Base-by-base conservation (phyloP, 2,329 filamentous ascomycete genomes). In the Acrocalymma vagum region DNA sequence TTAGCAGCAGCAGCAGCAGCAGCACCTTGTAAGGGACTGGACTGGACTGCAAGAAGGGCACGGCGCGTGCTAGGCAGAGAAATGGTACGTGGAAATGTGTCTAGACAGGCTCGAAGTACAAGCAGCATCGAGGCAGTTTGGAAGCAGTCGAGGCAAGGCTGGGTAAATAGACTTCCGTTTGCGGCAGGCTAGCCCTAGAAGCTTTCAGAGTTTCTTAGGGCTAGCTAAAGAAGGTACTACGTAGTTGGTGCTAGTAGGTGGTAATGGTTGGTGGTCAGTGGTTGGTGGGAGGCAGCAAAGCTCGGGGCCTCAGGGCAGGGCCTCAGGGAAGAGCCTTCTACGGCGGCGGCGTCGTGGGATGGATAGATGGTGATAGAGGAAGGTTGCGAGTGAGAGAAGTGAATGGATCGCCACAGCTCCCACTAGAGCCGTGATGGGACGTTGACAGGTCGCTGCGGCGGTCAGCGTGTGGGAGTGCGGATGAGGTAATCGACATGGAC, bases 391-490 rank as follows among this genome's bases (percentile, higher is more conserved):
- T 39, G 41, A 48, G 36, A 30, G 35, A 47, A 48, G 43, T 41
- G 38, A 42, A 45, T 45, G 49, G 45, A 54, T 51, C 43, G 52
- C 47, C 45, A 54, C 50, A 46, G 42, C 17, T 32, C 36, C 42
- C 41, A 50, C 51, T 46, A 45, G 53, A 41, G 38, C 43, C 39
- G 37, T 55, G 38, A 60, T 53, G 62, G 53, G 56, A 61, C 55
- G 43, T 55, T 61, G 62, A 58, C 56, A 65, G 58, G 42, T 60
- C 45, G 51, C 50, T 60, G 60, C 55, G 51, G 54, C 54, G 42
- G 51, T 53, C 40, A 53, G 51, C 26, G 55, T 48, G 45, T 55
- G 53, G 28, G 43, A 43, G 48, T 37, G 48, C 48, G 36, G 51
- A 54, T 58, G 54, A 60, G 55, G 52, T 58, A 60, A 58, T 58